A percentile compares a stretch with the other conserved stretches of the same genome.
phyloP scores from a whole-genome alignment of 352 stramenopile species.

The Stramenopiles sp. region DNA sequence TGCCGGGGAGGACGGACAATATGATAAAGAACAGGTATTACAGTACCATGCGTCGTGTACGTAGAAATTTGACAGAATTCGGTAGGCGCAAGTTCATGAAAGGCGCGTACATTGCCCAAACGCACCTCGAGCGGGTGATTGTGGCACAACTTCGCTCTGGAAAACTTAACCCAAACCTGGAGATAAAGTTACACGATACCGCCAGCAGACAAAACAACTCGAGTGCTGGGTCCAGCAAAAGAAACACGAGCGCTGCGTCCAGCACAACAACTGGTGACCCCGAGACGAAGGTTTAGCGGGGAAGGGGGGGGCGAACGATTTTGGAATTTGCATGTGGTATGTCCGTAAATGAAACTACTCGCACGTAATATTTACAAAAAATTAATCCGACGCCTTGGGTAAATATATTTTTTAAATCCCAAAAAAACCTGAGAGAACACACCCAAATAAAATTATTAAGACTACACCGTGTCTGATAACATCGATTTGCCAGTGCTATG shows the following conservation, averaged over 20 bases:
- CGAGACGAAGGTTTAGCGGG: not conserved
- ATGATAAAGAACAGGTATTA: conserved; percentile 75
- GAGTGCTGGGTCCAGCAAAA: not conserved
- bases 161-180: not conserved
- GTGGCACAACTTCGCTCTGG: not conserved
- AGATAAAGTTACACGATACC: not conserved
- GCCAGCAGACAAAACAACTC: not conserved
- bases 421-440: no score
- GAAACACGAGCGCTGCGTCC: not conserved
- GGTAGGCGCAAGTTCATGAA: not conserved
- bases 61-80: not conserved
- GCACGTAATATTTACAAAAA: not conserved
- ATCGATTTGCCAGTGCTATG: no score
- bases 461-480: no score
- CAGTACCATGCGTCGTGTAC: conserved; percentile 60
- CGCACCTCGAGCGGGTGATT: not conserved
- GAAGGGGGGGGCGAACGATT: not conserved
- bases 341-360: no score
- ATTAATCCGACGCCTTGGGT: not conserved
- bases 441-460: no score
- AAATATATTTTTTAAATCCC: no score
- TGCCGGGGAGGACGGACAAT: conserved; percentile 40
- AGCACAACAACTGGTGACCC: not conserved
- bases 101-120: not conserved
- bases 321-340: not conserved